Evolutionary conservation across 2,329 filamentous ascomycete genomes (phyloP).

Genomic region (Xylaria sp.): DNA sequence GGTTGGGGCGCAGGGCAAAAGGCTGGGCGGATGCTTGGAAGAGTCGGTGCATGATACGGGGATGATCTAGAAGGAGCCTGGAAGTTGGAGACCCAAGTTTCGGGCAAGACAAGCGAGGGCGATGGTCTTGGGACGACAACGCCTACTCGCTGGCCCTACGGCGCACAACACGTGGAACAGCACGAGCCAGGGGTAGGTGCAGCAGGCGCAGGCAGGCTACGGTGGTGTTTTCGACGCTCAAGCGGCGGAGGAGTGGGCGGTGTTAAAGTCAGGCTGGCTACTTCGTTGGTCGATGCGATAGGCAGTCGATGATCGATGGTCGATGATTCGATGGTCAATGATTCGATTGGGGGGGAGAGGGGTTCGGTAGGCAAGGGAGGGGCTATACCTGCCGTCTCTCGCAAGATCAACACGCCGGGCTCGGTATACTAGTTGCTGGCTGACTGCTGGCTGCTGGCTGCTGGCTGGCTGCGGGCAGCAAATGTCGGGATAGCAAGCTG

Average conservation of each 20-base stretch:
- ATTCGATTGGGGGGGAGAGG: background rate
- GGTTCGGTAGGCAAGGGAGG: constrained; percentile 11
- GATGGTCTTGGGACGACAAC: constrained; percentile 21
- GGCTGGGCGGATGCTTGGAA: constrained; percentile 37
- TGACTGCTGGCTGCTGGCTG: too few relatives aligned
- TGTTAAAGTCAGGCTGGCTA: constrained; percentile 23
- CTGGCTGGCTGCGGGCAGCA: constrained; percentile 28
- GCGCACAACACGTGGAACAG: constrained; percentile 35
- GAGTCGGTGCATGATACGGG: constrained; percentile 42
- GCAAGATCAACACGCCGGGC: constrained; percentile 27
- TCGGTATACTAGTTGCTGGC: constrained; percentile 14
- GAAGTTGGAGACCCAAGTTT: constrained; percentile 31
- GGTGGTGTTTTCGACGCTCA: constrained; percentile 25
- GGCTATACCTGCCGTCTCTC: constrained; percentile 18
- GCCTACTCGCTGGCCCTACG: constrained; percentile 31
- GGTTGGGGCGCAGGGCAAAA: constrained; percentile 30
- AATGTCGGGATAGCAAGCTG: constrained; percentile 44
- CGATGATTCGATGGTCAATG: background rate
- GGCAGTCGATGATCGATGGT: background rate
- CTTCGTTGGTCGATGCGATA: constrained; percentile 8
- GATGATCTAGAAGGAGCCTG: constrained; percentile 32
- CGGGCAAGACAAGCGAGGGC: constrained; percentile 26
- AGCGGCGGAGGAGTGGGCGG: constrained; percentile 26
- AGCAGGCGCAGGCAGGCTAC: constrained; percentile 32
- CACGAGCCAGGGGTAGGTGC: constrained; percentile 33